These are phyloP conservation scores for Colletotrichum lindemuthianum DNA, from an alignment of 2,329 filamentous ascomycete species.

Conservation along the genomic window DNA sequence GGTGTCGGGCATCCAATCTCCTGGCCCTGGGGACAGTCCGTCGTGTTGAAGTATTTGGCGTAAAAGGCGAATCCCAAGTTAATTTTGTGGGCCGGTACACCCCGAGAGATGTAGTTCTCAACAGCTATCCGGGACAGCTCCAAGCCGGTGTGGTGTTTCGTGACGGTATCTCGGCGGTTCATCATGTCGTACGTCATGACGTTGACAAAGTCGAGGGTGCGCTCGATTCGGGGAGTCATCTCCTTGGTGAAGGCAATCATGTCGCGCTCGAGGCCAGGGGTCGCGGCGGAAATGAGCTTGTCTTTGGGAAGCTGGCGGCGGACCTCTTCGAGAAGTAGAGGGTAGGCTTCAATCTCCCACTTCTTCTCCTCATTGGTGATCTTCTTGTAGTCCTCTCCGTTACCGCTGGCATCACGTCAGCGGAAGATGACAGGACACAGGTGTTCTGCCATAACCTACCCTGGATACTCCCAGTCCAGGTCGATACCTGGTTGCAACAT, in stretches of 20 bases:
- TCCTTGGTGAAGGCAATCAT: slow-evolving; percentile 73
- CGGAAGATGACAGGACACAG: not conserved
- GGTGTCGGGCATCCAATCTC: slow-evolving; percentile 66
- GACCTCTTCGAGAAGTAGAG: slow-evolving; percentile 67
- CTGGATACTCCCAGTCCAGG: slow-evolving; percentile 74
- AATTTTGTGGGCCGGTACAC: slow-evolving; percentile 60
- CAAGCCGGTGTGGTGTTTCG: slow-evolving; percentile 74
- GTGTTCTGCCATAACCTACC: slow-evolving; percentile 44
- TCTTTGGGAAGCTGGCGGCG: slow-evolving; percentile 64
- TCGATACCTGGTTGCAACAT: slow-evolving; percentile 45
- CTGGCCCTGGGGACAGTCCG: slow-evolving; percentile 49
- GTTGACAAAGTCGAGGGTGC: slow-evolving; percentile 73
- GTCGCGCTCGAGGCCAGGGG: slow-evolving; percentile 71
- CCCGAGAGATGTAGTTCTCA: slow-evolving; percentile 67
- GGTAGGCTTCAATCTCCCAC: slow-evolving; percentile 72
- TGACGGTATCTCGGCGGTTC: slow-evolving; percentile 73
- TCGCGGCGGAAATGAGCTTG: slow-evolving; percentile 74
- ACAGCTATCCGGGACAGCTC: slow-evolving; percentile 63
- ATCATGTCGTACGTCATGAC: slow-evolving; percentile 76
- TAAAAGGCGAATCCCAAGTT: slow-evolving; percentile 76
- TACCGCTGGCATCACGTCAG: slow-evolving; percentile 57
- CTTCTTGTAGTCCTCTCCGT: slow-evolving; percentile 75
- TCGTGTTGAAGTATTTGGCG: slow-evolving; percentile 71
- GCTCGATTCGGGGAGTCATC: slow-evolving; percentile 67
- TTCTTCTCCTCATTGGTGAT: slow-evolving; percentile 68